Conservation (phyloP, 176 grass and related monocot genomes). For the Triticum timopheevii region DNA sequence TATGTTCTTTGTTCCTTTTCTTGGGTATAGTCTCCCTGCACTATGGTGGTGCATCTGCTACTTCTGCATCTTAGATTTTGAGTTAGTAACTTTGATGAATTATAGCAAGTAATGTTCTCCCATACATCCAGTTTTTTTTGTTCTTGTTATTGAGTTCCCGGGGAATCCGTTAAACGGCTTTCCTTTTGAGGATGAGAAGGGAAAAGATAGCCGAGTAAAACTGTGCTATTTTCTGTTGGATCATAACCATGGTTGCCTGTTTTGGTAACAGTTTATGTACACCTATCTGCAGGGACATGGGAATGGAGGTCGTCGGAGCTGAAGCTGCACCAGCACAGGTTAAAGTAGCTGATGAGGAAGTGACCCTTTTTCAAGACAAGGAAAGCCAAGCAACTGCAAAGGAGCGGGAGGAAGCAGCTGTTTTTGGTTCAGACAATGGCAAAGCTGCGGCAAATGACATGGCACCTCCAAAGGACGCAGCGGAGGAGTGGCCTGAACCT, state of each 20-base stretch:
- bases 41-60: neutral
- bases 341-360: slow-evolving; percentile 58
- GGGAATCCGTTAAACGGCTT: neutral
- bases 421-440: slow-evolving; percentile 51
- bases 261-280: slow-evolving; percentile 9
- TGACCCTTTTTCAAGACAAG: slow-evolving; percentile 54
- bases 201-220: neutral
- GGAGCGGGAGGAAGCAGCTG: slow-evolving; percentile 50
- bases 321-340: slow-evolving; percentile 58
- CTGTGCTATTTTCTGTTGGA: neutral
- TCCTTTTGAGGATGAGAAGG: neutral
- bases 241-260: neutral
- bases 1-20: neutral
- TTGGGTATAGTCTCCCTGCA: neutral
- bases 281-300: slow-evolving; percentile 60
- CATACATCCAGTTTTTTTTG: neutral
- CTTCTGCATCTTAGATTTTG: neutral
- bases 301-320: slow-evolving; percentile 70
- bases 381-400: slow-evolving; percentile 64
- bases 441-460: slow-evolving; percentile 47
- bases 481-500: slow-evolving; percentile 85
- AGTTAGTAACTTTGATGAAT: neutral
- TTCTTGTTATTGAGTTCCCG: neutral
- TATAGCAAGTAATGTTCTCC: neutral
- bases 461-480: slow-evolving; percentile 61